phyloP scores from a whole-genome alignment of 768 basidiomycete species.

The Neoboletus brunneissimus region DNA sequence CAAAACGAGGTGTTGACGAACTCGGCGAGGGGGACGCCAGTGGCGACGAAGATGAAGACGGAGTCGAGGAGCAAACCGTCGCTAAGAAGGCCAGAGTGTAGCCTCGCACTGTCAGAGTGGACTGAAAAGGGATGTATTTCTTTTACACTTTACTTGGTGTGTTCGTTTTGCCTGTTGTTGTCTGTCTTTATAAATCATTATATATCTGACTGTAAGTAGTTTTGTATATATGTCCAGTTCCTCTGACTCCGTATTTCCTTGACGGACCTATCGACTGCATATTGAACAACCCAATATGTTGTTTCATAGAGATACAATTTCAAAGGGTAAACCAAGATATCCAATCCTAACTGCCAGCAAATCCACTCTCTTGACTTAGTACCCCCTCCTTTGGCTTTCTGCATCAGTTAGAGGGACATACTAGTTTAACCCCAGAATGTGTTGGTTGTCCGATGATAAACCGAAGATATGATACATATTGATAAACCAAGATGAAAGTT shows the following conservation, averaged over 20 bases:
- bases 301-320: not conserved
- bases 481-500: not conserved
- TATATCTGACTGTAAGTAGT: slow-evolving; percentile 3
- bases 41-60: slow-evolving; percentile 12
- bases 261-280: not conserved
- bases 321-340: not conserved
- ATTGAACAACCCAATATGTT: not conserved
- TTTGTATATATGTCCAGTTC: not conserved
- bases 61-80: slow-evolving; percentile 2
- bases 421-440: slow-evolving; percentile 30
- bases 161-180: not conserved
- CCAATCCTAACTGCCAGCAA: not conserved
- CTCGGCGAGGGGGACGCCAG: slow-evolving; percentile 10
- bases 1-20: slow-evolving; percentile 27
- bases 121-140: not conserved
- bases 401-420: slow-evolving; percentile 71
- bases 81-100: slow-evolving; percentile 30
- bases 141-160: not conserved
- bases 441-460: not conserved
- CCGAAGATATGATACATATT: not conserved
- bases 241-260: not conserved
- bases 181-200: slow-evolving; percentile 20
- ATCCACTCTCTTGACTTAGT: slow-evolving; percentile 3
- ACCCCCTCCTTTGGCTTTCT: slow-evolving; percentile 39
- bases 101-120: not conserved